Percentiles rank a stretch among this genome's conserved stretches.
These are phyloP conservation scores for Tanacetum coccineum DNA, from an alignment of 129 eudicot species.

Conservation along the genomic window DNA sequence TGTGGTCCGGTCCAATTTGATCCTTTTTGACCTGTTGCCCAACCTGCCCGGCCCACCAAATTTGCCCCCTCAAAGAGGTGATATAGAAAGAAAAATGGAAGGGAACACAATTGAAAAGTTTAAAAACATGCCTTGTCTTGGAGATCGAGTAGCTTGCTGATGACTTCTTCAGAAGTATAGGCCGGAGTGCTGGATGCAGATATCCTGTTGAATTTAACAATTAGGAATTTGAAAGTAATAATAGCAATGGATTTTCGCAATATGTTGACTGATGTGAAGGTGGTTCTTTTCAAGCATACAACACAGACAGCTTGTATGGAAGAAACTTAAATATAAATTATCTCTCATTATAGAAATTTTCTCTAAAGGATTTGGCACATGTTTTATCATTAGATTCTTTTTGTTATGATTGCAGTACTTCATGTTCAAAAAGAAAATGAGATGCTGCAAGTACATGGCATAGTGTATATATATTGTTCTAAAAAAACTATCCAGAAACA, in stretches of 20 bases:
- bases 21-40: not conserved
- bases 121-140: slow-evolving; percentile 60
- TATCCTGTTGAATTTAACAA: slow-evolving; percentile 43
- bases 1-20: too few species aligned
- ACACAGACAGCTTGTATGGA: not conserved
- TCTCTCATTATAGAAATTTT: not conserved
- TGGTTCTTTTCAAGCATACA: not conserved
- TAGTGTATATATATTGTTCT: too few species aligned
- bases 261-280: not conserved
- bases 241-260: not conserved
- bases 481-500: not conserved
- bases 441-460: slow-evolving; percentile 8
- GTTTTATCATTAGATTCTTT: not conserved
- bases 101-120: not conserved
- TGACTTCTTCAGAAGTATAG: slow-evolving; percentile 80
- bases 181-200: slow-evolving; percentile 60
- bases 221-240: slow-evolving; percentile 7
- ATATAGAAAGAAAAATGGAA: not conserved
- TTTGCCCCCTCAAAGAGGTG: not conserved
- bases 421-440: not conserved
- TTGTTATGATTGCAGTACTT: not conserved
- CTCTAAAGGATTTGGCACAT: not conserved
- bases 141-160: slow-evolving; percentile 62
- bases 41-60: not conserved
- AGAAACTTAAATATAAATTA: not conserved